These are phyloP conservation scores for Pezicula rhizophila DNA, from an alignment of 2,329 filamentous ascomycete species.

Conservation along the genomic window DNA sequence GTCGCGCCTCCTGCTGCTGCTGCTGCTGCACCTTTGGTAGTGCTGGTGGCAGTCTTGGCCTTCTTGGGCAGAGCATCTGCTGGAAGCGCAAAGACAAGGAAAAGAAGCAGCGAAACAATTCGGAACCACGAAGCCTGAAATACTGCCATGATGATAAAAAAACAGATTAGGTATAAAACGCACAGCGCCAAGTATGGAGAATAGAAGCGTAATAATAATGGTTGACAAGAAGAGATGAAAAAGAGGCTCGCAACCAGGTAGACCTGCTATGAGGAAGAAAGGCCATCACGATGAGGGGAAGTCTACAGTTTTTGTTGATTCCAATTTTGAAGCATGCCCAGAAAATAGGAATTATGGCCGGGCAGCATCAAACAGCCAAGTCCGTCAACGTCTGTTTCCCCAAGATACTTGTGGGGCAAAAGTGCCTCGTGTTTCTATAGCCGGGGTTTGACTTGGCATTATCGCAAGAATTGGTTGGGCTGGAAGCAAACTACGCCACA, in stretches of 20 bases:
- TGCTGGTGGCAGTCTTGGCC: conserved; percentile 1
- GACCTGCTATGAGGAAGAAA: background rate
- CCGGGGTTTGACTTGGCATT: background rate
- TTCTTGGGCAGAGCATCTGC: conserved; percentile 18
- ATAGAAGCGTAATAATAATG: conserved; percentile 3
- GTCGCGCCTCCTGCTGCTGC: conserved; percentile 5
- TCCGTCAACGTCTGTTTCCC: background rate
- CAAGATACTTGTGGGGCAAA: conserved; percentile 1
- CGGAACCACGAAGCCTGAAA: conserved; percentile 15
- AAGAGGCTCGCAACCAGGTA: background rate
- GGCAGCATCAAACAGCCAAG: background rate
- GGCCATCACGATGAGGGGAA: background rate
- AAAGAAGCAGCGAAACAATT: conserved; percentile 14
- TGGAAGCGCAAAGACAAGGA: conserved; percentile 12
- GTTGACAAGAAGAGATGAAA: conserved; percentile 1
- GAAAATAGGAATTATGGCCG: background rate
- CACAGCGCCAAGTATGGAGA: conserved; percentile 14
- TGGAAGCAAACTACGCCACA: background rate
- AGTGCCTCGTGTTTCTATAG: background rate
- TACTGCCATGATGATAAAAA: conserved; percentile 10
- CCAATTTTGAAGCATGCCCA: background rate
- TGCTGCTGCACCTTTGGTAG: background rate
- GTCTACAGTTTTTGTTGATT: background rate
- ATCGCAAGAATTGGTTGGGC: background rate
- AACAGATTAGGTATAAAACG: conserved; percentile 10